Conservation (phyloP, 1,284 basidiomycete genomes). For the Porogramme epimiltina region DNA sequence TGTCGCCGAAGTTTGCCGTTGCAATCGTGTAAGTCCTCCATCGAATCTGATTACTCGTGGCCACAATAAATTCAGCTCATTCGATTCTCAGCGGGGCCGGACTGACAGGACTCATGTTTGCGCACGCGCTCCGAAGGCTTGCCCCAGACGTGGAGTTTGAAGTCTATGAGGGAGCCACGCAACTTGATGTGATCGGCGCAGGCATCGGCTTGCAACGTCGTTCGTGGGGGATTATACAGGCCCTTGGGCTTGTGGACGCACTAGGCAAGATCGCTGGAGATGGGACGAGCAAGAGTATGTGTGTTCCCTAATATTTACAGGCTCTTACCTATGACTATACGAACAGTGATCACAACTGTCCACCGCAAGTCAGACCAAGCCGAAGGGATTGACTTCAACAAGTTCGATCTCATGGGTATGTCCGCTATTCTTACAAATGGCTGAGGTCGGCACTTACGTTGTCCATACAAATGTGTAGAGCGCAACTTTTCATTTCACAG, state of each 20-base stretch:
- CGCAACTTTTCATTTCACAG: conserved; percentile 48
- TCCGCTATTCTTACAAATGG: no score
- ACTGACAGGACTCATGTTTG: conserved; percentile 37
- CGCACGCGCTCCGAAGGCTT: conserved; percentile 37
- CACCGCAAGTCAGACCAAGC: conserved; percentile 19
- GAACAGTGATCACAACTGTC: conserved; percentile 3
- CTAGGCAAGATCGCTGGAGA: conserved; percentile 42
- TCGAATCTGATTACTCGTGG: not conserved
- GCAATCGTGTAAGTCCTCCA: conserved; percentile 11
- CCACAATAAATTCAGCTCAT: not conserved
- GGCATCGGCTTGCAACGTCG: conserved; percentile 56
- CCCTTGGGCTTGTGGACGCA: conserved; percentile 50
- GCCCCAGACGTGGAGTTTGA: conserved; percentile 38
- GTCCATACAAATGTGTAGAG: no score
- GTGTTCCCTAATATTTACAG: no score
- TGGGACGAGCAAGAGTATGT: conserved; percentile 31
- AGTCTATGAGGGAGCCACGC: conserved; percentile 51
- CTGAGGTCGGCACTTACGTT: no score
- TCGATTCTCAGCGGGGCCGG: conserved; percentile 37
- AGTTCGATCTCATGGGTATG: conserved; percentile 48
- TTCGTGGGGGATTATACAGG: conserved; percentile 49
- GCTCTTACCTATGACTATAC: no score
- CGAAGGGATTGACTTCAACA: conserved; percentile 48
- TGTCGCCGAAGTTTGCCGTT: conserved; percentile 7
- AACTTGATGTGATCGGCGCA: conserved; percentile 55